Evolutionary conservation across 306 rosid genomes (phyloP).

Genomic region (Fragaria vesca): DNA sequence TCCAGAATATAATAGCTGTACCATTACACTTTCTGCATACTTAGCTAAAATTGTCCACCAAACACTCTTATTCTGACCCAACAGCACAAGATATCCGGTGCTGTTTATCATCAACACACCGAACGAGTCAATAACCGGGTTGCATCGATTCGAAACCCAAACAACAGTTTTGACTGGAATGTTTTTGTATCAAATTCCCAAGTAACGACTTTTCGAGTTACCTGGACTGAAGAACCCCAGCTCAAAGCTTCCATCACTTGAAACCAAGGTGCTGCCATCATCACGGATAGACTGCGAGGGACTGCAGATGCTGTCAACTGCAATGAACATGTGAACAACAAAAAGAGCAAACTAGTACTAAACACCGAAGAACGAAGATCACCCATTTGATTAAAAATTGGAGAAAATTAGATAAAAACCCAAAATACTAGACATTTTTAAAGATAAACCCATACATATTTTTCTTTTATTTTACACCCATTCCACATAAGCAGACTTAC

Average conservation of each 20-base stretch:
- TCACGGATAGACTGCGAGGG: constrained; percentile 35
- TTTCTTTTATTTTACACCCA: no score
- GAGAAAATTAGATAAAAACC: no score
- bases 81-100: constrained; percentile 23
- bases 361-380: background rate
- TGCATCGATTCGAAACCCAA: constrained; percentile 61
- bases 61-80: constrained; percentile 15
- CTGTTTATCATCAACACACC: constrained; percentile 32
- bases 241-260: constrained; percentile 37
- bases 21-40: constrained; percentile 22
- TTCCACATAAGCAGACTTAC: no score
- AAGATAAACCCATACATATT: no score
- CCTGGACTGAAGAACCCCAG: constrained; percentile 62
- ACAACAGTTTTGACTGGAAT: constrained; percentile 35
- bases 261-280: constrained; percentile 34
- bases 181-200: constrained; percentile 51
- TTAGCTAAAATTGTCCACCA: constrained; percentile 36
- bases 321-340: constrained; percentile 15
- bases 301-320: constrained; percentile 32
- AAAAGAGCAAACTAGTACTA: background rate
- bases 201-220: constrained; percentile 31
- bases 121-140: constrained; percentile 38
- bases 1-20: constrained; percentile 47
- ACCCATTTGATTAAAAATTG: constrained; percentile 2
- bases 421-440: no score